Percentiles rank a stretch among this genome's conserved stretches.
Conservation (phyloP, 1,139 yeast species). For the Yamadazyma dendronema region DNA sequence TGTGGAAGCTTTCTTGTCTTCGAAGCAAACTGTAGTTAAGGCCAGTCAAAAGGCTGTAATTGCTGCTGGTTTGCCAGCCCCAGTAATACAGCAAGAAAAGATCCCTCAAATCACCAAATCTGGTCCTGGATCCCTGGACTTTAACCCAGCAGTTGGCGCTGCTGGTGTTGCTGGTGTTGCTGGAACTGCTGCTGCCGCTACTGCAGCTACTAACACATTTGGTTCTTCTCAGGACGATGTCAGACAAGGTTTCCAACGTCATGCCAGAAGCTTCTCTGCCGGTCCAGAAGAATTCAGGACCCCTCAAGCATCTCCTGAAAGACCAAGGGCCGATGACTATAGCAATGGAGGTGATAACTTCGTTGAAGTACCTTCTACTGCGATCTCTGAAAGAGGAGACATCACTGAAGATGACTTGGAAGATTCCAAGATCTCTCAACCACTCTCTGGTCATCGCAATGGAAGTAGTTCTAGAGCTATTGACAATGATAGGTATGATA, state of each 20-base stretch:
- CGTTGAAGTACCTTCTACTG: slow-evolving; percentile 30
- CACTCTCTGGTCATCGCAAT: slow-evolving; percentile 4
- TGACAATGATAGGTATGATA: slow-evolving; percentile 12
- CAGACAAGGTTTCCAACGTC: slow-evolving; percentile 27
- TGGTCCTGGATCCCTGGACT: not conserved
- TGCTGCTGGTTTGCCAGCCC: slow-evolving; percentile 7
- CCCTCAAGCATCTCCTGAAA: slow-evolving; percentile 38
- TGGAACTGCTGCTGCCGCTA: slow-evolving; percentile 11
- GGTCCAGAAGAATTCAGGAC: slow-evolving; percentile 46
- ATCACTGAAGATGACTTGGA: slow-evolving; percentile 18
- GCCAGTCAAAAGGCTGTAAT: slow-evolving; percentile 14
- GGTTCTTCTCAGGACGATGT: slow-evolving; percentile 14
- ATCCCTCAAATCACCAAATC: slow-evolving; percentile 1
- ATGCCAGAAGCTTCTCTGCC: slow-evolving; percentile 39
- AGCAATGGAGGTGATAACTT: slow-evolving; percentile 18
- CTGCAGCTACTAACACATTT: slow-evolving; percentile 16
- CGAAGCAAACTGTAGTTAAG: slow-evolving; percentile 18
- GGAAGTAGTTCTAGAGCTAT: slow-evolving; percentile 7
- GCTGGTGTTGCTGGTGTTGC: slow-evolving; percentile 1
- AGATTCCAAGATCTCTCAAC: slow-evolving; percentile 3
- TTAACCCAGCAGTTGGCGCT: slow-evolving; percentile 1
- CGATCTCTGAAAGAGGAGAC: slow-evolving; percentile 24
- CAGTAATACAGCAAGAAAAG: not conserved
- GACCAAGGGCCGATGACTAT: slow-evolving; percentile 12
- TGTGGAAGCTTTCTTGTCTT: slow-evolving; percentile 33